phyloP scores from a whole-genome alignment of 768 basidiomycete species.

The Polyporus arcularius region DNA sequence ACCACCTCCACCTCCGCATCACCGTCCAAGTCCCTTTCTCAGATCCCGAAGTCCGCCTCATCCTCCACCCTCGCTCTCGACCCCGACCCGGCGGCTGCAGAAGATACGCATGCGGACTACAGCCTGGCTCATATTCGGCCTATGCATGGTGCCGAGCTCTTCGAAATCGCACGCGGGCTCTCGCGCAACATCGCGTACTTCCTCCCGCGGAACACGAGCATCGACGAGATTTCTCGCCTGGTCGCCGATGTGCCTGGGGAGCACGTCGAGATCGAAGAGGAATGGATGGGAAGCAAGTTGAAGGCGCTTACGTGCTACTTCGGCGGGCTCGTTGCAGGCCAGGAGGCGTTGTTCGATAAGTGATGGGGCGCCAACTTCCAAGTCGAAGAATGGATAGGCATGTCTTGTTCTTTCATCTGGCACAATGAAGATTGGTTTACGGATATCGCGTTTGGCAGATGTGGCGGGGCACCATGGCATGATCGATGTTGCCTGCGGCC shows the following conservation, averaged over 20 bases:
- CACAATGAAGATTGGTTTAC: too few relatives aligned
- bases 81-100: slow-evolving; percentile 4
- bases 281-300: slow-evolving; percentile 92
- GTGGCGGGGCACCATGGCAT: too few relatives aligned
- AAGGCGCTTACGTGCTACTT: slow-evolving; percentile 96
- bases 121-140: slow-evolving; percentile 74
- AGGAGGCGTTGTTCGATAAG: slow-evolving; percentile 52
- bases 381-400: too few relatives aligned
- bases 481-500: too few relatives aligned
- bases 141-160: slow-evolving; percentile 81
- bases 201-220: slow-evolving; percentile 77
- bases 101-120: slow-evolving; percentile 47
- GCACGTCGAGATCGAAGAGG: slow-evolving; percentile 89
- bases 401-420: too few relatives aligned
- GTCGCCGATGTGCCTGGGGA: slow-evolving; percentile 42
- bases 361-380: neutral
- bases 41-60: too few relatives aligned
- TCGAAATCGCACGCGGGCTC: slow-evolving; percentile 66
- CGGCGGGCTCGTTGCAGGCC: slow-evolving; percentile 76
- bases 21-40: neutral
- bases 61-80: neutral
- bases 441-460: too few relatives aligned
- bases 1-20: slow-evolving; percentile 30
- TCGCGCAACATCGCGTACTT: slow-evolving; percentile 88
- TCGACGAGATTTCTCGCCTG: slow-evolving; percentile 71